Evolutionary conservation across 163 green algal genomes (phyloP).

Genomic region (Scenedesmus sp.): DNA sequence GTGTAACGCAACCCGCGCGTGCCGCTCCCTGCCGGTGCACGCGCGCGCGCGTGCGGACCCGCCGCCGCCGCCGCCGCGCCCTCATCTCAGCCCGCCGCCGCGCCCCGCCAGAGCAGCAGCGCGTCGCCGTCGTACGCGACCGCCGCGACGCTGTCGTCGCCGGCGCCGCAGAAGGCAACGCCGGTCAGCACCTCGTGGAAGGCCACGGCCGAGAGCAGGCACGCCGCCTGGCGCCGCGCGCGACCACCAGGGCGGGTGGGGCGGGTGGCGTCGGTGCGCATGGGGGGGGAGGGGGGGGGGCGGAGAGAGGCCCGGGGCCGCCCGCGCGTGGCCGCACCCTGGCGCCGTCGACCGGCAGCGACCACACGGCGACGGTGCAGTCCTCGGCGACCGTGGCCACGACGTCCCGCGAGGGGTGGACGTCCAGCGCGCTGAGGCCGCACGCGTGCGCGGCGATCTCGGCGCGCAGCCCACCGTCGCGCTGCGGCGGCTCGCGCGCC

Average conservation of each 20-base stretch:
- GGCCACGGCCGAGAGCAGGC: conserved; percentile 51
- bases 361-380: conserved; percentile 53
- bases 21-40: too few relatives aligned
- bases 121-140: conserved; percentile 59
- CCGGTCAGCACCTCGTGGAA: conserved; percentile 50
- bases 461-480: conserved; percentile 21
- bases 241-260: too few relatives aligned
- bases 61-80: too few relatives aligned
- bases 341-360: conserved; percentile 47
- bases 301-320: too few relatives aligned
- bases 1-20: too few relatives aligned
- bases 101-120: conserved; percentile 39
- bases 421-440: conserved; percentile 57
- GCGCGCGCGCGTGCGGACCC: too few relatives aligned
- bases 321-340: too few relatives aligned
- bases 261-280: too few relatives aligned
- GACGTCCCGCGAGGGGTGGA: conserved; percentile 61
- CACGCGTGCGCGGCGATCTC: conserved; percentile 51
- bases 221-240: conserved; percentile 39
- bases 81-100: too few relatives aligned
- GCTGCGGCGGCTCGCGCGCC: too few relatives aligned
- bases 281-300: too few relatives aligned
- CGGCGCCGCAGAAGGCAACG: conserved; percentile 55
- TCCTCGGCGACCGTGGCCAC: conserved; percentile 57
- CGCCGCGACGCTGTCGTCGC: conserved; percentile 53